A percentile compares a stretch with the other conserved stretches of the same genome.
These are phyloP conservation scores for Canavalia gladiata DNA, from an alignment of 306 rosid genomes.

Conservation along the genomic window DNA sequence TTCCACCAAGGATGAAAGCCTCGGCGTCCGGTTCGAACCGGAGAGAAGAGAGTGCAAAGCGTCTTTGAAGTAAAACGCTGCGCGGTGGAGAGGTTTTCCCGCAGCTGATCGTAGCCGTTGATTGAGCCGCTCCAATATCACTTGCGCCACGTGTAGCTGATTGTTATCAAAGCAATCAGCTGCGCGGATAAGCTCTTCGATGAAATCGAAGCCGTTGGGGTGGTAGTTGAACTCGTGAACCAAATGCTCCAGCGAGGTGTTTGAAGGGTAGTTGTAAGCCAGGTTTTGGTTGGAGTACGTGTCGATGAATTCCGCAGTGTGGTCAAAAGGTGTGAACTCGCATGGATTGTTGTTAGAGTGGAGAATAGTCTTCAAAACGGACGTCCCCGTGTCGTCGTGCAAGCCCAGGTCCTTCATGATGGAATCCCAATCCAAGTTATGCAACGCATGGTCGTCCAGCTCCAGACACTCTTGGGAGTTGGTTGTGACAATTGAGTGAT, in stretches of 20 bases:
- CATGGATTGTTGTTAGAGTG: constrained; percentile 35
- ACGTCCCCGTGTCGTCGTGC: constrained; percentile 62
- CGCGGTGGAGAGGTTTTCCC: constrained; percentile 72
- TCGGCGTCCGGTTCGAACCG: constrained; percentile 59
- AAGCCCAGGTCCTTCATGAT: constrained; percentile 79
- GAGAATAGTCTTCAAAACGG: constrained; percentile 45
- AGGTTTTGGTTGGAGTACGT: constrained; percentile 50
- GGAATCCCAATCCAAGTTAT: constrained; percentile 82
- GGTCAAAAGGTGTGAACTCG: constrained; percentile 62
- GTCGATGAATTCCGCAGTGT: constrained; percentile 59
- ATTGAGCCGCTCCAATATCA: constrained; percentile 80
- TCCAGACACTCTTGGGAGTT: constrained; percentile 54
- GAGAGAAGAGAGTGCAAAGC: constrained; percentile 81
- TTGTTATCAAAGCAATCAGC: constrained; percentile 85
- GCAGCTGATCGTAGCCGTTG: constrained; percentile 62
- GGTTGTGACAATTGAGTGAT: not conserved
- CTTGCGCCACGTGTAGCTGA: constrained; percentile 67
- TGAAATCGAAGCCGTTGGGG: constrained; percentile 60
- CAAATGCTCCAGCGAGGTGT: constrained; percentile 38
- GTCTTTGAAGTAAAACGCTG: constrained; percentile 77
- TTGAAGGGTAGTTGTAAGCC: constrained; percentile 18
- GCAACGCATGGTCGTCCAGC: constrained; percentile 76
- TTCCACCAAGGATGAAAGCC: constrained; percentile 69
- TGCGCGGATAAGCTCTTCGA: constrained; percentile 77
- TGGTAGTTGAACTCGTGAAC: constrained; percentile 32